These are phyloP conservation scores for Nicotiana sylvestris DNA, from an alignment of 257 asterid genomes.

Conservation along the genomic window DNA sequence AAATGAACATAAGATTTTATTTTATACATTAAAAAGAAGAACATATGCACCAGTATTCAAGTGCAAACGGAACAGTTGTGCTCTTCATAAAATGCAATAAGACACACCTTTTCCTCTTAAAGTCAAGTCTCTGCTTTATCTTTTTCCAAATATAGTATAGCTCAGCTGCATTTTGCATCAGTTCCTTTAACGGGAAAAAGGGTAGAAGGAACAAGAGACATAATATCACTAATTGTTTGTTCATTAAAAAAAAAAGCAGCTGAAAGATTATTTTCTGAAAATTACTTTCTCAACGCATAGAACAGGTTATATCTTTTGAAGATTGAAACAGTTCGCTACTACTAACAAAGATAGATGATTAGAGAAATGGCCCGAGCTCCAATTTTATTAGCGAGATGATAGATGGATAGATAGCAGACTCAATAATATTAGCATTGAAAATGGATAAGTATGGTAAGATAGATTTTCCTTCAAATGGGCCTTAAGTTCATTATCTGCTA, in stretches of 20 bases:
- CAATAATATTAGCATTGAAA: too few species aligned
- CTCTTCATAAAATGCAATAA: background rate
- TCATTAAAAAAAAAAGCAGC: background rate
- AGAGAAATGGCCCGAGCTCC: too few species aligned
- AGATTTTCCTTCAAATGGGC: too few species aligned
- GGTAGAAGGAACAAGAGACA: background rate
- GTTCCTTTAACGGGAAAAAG: background rate
- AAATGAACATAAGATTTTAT: background rate
- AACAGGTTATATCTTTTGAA: too few species aligned
- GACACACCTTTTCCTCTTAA: background rate
- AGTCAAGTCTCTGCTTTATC: background rate
- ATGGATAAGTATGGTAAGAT: too few species aligned
- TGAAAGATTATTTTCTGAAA: too few species aligned
- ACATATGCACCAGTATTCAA: background rate
- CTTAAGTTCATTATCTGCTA: too few species aligned
- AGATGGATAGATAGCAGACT: too few species aligned
- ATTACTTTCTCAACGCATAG: too few species aligned
- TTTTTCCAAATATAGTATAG: background rate
- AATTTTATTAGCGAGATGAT: too few species aligned
- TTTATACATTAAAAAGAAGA: background rate
- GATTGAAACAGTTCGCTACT: too few species aligned
- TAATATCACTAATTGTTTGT: background rate
- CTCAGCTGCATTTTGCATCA: background rate
- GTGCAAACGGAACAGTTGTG: background rate
- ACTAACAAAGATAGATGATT: too few species aligned